Evolutionary conservation across 106 monocot genomes (phyloP).

Genomic region (Phalaenopsis equestris): DNA sequence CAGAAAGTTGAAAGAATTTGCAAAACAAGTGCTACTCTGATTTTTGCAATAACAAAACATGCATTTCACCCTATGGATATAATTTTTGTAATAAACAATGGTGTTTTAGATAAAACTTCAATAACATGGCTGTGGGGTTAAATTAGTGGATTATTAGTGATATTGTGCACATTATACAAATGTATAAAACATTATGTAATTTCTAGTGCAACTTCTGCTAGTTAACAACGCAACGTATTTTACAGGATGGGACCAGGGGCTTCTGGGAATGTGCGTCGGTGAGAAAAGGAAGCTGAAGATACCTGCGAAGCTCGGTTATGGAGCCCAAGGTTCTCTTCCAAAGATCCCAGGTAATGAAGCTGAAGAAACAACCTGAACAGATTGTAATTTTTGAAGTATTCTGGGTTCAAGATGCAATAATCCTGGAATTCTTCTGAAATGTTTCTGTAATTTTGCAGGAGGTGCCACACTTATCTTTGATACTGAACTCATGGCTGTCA

Average conservation of each 20-base stretch:
- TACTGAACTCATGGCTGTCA: constrained; percentile 86
- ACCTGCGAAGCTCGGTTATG: constrained; percentile 93
- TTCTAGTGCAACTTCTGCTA: no score
- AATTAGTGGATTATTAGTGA: no score
- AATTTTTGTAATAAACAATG: no score
- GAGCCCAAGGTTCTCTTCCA: constrained; percentile 69
- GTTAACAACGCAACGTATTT: no score
- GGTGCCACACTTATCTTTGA: constrained; percentile 96
- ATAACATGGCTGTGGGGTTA: no score
- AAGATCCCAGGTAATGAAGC: constrained; percentile 52
- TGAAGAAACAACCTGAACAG: no score
- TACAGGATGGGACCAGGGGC: constrained; percentile 94
- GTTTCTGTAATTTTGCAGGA: constrained; percentile 29
- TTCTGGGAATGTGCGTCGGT: constrained; percentile 93
- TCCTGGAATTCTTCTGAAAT: background rate
- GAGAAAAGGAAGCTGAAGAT: constrained; percentile 97
- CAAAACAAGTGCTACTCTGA: background rate
- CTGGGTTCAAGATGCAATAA: background rate
- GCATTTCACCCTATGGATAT: no score
- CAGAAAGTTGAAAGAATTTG: background rate
- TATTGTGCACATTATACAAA: no score
- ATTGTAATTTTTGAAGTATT: background rate
- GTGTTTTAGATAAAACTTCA: no score
- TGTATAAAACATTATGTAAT: no score
- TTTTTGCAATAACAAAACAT: background rate